Evolutionary conservation across 2,329 filamentous ascomycete species (phyloP), one percentile per base, ranked within the genome.

Genomic region (Helotiales sp.): DNA sequence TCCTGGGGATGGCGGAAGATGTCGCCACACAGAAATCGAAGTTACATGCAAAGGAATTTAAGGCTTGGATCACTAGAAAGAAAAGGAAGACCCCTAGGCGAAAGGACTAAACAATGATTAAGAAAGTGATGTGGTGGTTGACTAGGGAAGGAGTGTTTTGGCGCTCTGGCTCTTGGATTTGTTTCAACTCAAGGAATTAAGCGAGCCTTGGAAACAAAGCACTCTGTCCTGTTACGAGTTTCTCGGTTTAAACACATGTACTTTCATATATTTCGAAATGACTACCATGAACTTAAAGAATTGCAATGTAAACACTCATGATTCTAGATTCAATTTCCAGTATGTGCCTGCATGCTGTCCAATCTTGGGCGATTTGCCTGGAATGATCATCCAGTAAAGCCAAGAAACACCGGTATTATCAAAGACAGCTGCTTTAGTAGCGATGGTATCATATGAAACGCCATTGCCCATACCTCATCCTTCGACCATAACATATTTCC

Each of bases 311-410:
- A n/a, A n/a, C n/a, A n/a, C n/a, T n/a, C n/a, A n/a, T n/a, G n/a
- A n/a, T n/a, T n/a, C n/a, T n/a, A n/a, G n/a, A n/a, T n/a, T n/a
- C n/a, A n/a, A n/a, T n/a, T n/a, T n/a, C n/a, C n/a, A n/a, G n/a
- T n/a, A n/a, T n/a, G n/a, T n/a, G n/a, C n/a, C n/a, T n/a, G n/a
- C n/a, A n/a, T n/a, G n/a, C n/a, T n/a, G n/a, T n/a, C n/a, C n/a
- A n/a, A n/a, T n/a, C n/a, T n/a, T n/a, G n/a, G n/a, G n/a, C 2
- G 57, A 62, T 20, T 68, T 68, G 0, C 62, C 66, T 2, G 50
- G 59, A 24, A 68, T 65, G 10, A 65, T 63, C 43, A 55, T 49
- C 62, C 62, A 68, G 40, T 65, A 68, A 17, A 68, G n/a, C 65
- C 63, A 70, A 47, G 65, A 63, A 3, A 70, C 60, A 47, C 63